Conservation (phyloP, 2,329 filamentous ascomycete species). For the Colletotrichum graminicola region DNA sequence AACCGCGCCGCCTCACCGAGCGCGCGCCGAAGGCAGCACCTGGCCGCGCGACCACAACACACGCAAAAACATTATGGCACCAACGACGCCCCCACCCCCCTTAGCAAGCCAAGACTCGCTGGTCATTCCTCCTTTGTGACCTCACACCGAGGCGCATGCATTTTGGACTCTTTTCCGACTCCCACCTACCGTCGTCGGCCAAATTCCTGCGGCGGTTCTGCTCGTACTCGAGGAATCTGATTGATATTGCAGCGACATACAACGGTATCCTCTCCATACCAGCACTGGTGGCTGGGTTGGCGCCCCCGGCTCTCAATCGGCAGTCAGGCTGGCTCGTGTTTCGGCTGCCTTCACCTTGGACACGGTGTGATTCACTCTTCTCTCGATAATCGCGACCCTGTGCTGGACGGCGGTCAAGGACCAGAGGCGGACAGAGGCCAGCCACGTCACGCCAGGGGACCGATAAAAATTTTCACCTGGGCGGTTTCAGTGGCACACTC, state of each 20-base stretch:
- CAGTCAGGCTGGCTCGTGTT: conserved; percentile 23
- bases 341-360: conserved; percentile 36
- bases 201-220: not conserved
- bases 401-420: conserved; percentile 25
- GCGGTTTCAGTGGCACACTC: conserved; percentile 36
- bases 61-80: conserved; percentile 7
- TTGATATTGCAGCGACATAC: conserved; percentile 23
- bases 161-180: not conserved
- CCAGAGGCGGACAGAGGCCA: conserved; percentile 28
- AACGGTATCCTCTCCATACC: conserved; percentile 31
- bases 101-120: not conserved
- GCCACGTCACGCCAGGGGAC: conserved; percentile 37
- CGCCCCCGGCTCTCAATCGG: conserved; percentile 6
- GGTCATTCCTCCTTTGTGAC: not conserved
- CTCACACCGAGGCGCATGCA: conserved; percentile 13
- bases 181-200: not conserved
- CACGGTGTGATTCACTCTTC: conserved; percentile 36
- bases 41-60: conserved; percentile 9
- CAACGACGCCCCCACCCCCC: not conserved
- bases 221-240: conserved; percentile 24
- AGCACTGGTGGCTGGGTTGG: conserved; percentile 1
- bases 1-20: conserved; percentile 31
- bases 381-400: conserved; percentile 34
- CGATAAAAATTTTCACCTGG: conserved; percentile 37
- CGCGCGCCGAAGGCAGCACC: conserved; percentile 29